Base-by-base conservation (phyloP, 179 eudicot species). In the Patellifolia procumbens region DNA sequence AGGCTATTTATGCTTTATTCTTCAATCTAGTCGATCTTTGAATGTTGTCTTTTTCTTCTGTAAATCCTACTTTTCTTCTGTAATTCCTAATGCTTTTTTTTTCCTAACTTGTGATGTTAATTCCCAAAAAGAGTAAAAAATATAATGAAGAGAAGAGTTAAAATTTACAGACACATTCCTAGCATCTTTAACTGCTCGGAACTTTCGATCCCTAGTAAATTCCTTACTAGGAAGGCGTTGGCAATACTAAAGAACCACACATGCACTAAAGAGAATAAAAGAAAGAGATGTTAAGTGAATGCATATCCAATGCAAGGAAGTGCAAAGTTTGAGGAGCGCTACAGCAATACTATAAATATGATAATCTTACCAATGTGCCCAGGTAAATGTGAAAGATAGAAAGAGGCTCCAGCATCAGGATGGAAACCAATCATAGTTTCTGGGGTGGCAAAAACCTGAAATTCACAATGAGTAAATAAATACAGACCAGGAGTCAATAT, bases 401-500 rank as follows among this genome's bases (percentile, higher is more conserved):
- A 92, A 48, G 98, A 94, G 76, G 98, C 98, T 26, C 90, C 94
- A 65, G 92, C 98, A 88, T 94, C 98, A 32, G 98, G 97, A 88
- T 94, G 96, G 79, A 89, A 91, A 76, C 98, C 97, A 82, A 92
- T 92, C 74, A 86, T 73, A 19, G 94, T 89, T 87, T 94, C 98
- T 12, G 98, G 97, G 26, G 92, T 94, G 52, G 98, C 93, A 88
- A 92, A 92, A 73, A 90, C 90, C 97, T 94, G 88, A 76, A 79
- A 72, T 46, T 19, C 67, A 70, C 55, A 28, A 68, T 24, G n/a
- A 72, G 28, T 12, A 68, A 70, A 53, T 20, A 43, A 24, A 68
- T 7, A 26, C 0, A 68, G 39, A 26, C 10, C 10, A 15, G 42
- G 13, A 48, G 59, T 70, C 26, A 53, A 53, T 35, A 53, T 34